Conservation (phyloP, 805 yeast genomes). For the Komagataella mondaviorum region DNA sequence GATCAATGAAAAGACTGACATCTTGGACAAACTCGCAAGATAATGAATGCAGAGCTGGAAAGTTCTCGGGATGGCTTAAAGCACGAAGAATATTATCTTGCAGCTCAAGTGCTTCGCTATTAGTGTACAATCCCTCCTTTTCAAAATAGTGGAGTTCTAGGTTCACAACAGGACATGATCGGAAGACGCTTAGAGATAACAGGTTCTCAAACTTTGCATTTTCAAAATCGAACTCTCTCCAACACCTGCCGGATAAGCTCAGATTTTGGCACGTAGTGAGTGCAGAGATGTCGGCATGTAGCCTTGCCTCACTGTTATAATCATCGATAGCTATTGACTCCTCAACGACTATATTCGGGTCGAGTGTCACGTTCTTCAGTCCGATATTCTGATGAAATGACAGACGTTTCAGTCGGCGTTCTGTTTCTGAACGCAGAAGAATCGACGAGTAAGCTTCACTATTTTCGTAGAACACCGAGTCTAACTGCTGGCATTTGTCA, state of each 20-base stretch:
- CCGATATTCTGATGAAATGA: not conserved
- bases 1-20: not conserved
- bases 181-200: not conserved
- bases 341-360: not conserved
- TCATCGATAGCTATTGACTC: not conserved
- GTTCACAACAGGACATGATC: not conserved
- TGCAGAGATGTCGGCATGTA: not conserved
- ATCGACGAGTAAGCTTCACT: not conserved
- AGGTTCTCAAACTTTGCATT: not conserved
- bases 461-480: too few species aligned
- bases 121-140: not conserved
- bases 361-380: not conserved
- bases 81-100: not conserved
- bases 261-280: not conserved
- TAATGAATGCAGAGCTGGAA: not conserved
- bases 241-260: not conserved
- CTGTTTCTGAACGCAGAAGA: not conserved
- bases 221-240: not conserved
- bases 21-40: not conserved
- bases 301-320: not conserved
- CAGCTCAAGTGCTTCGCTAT: not conserved
- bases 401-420: not conserved
- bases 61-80: not conserved
- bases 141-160: not conserved
- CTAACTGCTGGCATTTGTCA: not conserved